phyloP scores from a whole-genome alignment of 176 grass and related monocot genomes.

The Avena sativa region DNA sequence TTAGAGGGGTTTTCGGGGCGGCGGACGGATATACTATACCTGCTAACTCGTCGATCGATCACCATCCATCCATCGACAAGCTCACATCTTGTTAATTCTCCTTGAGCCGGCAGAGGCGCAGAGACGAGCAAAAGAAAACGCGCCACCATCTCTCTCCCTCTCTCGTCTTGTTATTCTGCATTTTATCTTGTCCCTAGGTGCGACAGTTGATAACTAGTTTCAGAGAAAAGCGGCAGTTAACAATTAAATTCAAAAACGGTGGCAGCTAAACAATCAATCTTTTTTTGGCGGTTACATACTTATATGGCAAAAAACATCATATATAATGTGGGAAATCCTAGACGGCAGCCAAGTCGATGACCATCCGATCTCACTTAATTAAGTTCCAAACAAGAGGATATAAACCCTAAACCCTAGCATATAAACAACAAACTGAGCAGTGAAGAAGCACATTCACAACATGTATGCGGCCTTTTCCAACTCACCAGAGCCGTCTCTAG shows the following conservation, averaged over 20 bases:
- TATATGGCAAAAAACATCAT: too few relatives aligned
- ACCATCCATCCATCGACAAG: neutral
- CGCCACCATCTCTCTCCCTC: neutral
- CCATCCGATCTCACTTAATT: too few relatives aligned
- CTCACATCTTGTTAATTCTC: neutral
- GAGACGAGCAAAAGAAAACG: neutral
- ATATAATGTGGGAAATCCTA: too few relatives aligned
- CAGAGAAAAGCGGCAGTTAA: neutral
- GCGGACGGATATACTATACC: neutral
- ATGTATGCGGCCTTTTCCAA: too few relatives aligned
- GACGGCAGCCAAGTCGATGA: too few relatives aligned
- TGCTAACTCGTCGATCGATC: neutral
- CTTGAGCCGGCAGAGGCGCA: neutral
- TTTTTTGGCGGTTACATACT: neutral
- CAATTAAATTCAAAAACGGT: neutral
- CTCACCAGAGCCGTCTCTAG: too few relatives aligned
- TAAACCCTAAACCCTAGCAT: too few relatives aligned
- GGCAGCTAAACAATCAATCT: neutral
- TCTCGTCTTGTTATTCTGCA: neutral
- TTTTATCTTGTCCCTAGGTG: neutral
- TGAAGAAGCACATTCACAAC: too few relatives aligned
- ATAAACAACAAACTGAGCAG: too few relatives aligned
- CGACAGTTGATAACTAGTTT: neutral
- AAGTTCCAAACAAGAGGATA: too few relatives aligned
- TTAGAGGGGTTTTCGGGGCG: constrained; percentile 13